Base-by-base conservation (phyloP, 306 rosid genomes). In the Cicer cuneatum region DNA sequence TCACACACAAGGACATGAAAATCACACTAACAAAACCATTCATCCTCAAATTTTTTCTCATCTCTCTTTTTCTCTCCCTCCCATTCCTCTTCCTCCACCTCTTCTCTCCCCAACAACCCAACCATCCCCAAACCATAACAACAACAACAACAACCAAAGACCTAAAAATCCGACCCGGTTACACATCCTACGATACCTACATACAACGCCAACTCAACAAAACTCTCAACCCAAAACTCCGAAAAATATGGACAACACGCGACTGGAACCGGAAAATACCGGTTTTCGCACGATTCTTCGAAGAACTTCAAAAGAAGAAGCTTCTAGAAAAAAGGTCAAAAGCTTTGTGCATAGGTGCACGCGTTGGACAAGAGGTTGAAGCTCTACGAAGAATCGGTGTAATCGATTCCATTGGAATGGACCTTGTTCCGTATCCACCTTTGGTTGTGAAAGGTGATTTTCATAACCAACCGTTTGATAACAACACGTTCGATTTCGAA, bases 311-410 rank as follows among this genome's bases (percentile, higher is more conserved):
- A 66, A 21, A 7, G 0, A 78, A 82, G 5, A 68, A 72, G 2
- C 93, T 94, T 0, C 62, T 94, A 0, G 39, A 18, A 0, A 78
- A 86, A 82, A 58, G 76, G 0, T 87, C 96, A 0, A 92, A 85
- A 49, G 85, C 95, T 3, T 80, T 94, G 0, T 91, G 93, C 24
- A 82, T 94, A 21, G 98, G 98, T 0, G 98, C 97, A 0, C 83
- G 96, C 1, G 93, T 94, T 1, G 98, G 98, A 0, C 98, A 94
- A 61, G 98, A 94, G 66, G 98, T 94, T 5, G 90, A 88, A 49
- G 98, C 98, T 2, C 61, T 94, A 62, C 61, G 82, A 8, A 83
- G 88, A 11, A 77, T 91, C n/a, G 97, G 96, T 0, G 92, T 94
- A 1, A 42, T 3, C 1, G 85, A 94, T 64, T 88, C 98, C 2